Base-by-base conservation (phyloP, 768 basidiomycete genomes). In the Tulasnella sp. region DNA sequence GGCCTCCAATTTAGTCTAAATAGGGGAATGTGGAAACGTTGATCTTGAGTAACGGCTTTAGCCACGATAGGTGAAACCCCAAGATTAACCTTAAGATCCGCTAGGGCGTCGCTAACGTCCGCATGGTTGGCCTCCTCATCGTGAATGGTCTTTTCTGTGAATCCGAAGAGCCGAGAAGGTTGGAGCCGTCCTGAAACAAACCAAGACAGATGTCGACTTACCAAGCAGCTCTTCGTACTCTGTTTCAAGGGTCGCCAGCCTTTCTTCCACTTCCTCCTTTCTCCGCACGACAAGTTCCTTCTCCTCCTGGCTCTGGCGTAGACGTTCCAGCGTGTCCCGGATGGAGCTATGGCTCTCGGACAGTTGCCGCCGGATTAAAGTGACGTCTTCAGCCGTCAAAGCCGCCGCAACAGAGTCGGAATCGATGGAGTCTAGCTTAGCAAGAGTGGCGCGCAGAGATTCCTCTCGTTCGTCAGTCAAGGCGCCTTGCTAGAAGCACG, bases 171-270 rank as follows among this genome's bases (percentile, higher is more conserved):
- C 19, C 69, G 52, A 75, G 65, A 41, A 64, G 39, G 19, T 67
- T 40, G 40, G 67, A 67, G 16, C 26, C 69, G 65, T 71, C 66
- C 74, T 76, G 64, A 77, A 74, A 75, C 71, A 44, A 63, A n/a
- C 34, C 63, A 32, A 67, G 67, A 32, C 72, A 74, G 40, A 62
- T 42, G 63, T 3, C 39, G 41, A 82, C 88, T 75, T 75, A 94
- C 95, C 95, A 37, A 99, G 85, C 32, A 98, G 85, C 80, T 98
- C 97, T 80, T 99, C 97, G 77, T 98, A 98, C 78, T 98, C 97
- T 3, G 90, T 84, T 81, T 98, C 95, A 35, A 98, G 82, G 62
- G 88, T 85, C 41, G 87, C 80, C 64, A 97, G 84, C 73, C 95
- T 86, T 44, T 85, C 82, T 81, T 99, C 95, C 47, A 98, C 81